Evolutionary conservation across 495 filamentous ascomycete genomes (phyloP).

Genomic region (Hypoxylon crocopeplum): DNA sequence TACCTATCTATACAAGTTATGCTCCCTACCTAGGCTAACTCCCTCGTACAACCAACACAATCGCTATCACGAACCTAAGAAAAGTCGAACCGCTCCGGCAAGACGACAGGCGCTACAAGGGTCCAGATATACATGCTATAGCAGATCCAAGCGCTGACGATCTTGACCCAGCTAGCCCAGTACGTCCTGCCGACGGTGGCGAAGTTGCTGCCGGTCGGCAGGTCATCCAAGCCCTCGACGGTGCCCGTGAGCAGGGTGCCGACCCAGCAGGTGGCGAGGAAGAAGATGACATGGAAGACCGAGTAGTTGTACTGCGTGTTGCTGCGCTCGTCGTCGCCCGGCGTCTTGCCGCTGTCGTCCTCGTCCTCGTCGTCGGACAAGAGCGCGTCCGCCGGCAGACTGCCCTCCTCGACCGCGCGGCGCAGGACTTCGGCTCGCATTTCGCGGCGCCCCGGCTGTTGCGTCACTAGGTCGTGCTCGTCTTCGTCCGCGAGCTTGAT

Average conservation of each 20-base stretch:
- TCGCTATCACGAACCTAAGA: slow-evolving; percentile 26
- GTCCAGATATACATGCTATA: slow-evolving; percentile 96
- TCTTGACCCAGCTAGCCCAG: slow-evolving; percentile 99
- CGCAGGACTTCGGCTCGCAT: slow-evolving; percentile 93
- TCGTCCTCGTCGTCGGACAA: slow-evolving; percentile 79
- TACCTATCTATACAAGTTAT: too few relatives aligned
- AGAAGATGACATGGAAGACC: slow-evolving; percentile 97
- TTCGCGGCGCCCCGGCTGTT: slow-evolving; percentile 84
- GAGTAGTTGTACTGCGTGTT: slow-evolving; percentile 96
- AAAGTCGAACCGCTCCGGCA: slow-evolving; percentile 85
- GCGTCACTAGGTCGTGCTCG: slow-evolving; percentile 86
- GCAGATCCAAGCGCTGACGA: slow-evolving; percentile 96
- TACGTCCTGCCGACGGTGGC: slow-evolving; percentile 92
- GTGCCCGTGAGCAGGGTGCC: slow-evolving; percentile 90
- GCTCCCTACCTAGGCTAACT: too few relatives aligned
- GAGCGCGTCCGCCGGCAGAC: slow-evolving; percentile 88
- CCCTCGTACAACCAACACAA: too few relatives aligned
- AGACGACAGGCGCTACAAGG: slow-evolving; percentile 79
- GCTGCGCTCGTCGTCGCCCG: slow-evolving; percentile 85
- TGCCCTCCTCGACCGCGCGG: slow-evolving; percentile 87
- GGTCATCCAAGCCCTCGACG: slow-evolving; percentile 59
- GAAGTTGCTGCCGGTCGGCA: slow-evolving; percentile 70
- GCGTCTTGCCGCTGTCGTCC: slow-evolving; percentile 62
- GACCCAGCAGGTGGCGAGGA: slow-evolving; percentile 94
- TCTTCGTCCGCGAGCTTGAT: slow-evolving; percentile 69